Evolutionary conservation across 257 asterid species (phyloP).

Genomic region (Catharanthus roseus): DNA sequence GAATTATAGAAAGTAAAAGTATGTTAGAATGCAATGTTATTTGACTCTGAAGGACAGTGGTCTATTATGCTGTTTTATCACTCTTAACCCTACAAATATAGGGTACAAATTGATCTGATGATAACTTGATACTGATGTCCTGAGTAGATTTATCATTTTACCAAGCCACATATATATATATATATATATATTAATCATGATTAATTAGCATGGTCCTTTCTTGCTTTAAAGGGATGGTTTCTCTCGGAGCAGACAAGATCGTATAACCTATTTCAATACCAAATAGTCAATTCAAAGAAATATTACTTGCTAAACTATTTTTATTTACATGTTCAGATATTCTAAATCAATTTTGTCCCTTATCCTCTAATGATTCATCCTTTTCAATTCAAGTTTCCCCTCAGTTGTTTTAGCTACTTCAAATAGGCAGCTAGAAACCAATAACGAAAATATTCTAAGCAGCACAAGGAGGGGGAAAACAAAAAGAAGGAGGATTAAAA

Average conservation of each 20-base stretch:
- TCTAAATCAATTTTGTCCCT: not conserved
- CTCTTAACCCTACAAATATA: no score
- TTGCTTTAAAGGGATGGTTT: not conserved
- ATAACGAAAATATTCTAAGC: not conserved
- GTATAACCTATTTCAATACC: not conserved
- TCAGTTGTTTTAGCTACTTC: not conserved
- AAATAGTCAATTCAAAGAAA: not conserved
- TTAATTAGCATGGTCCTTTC: not conserved
- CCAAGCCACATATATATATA: no score
- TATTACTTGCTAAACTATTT: not conserved
- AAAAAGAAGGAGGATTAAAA: not conserved
- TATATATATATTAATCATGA: slow-evolving; percentile 8
- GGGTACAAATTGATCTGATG: not conserved
- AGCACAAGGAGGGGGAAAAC: no score
- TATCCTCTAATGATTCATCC: not conserved
- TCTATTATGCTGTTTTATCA: not conserved
- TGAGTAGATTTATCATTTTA: slow-evolving; percentile 3
- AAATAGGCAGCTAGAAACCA: not conserved
- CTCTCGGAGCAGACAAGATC: not conserved
- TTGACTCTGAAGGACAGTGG: not conserved
- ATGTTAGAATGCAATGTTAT: not conserved
- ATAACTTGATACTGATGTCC: not conserved
- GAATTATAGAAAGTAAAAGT: not conserved
- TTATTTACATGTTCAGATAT: not conserved
- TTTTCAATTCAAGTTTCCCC: not conserved